These are phyloP conservation scores for Tylopilus subfusipes DNA, from an alignment of 768 basidiomycete genomes.

Conservation along the genomic window DNA sequence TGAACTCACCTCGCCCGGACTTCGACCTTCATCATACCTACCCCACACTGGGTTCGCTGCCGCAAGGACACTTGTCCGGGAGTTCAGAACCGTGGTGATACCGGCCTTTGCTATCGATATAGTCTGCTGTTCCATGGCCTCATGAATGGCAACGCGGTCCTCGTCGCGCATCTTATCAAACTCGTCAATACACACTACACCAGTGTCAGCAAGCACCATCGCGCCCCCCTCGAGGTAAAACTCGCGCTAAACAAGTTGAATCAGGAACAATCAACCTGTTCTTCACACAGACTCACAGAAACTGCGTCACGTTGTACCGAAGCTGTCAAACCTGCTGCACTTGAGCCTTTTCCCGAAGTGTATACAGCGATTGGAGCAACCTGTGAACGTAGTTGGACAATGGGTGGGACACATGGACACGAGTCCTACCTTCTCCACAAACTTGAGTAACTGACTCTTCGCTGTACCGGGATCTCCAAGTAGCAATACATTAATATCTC, in stretches of 20 bases:
- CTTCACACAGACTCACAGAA: constrained; percentile 54
- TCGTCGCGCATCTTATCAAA: constrained; percentile 99
- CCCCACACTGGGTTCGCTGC: constrained; percentile 99
- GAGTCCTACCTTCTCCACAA: constrained; percentile 81
- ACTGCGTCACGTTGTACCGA: constrained; percentile 92
- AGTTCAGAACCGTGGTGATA: constrained; percentile 96
- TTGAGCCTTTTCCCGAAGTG: constrained; percentile 97
- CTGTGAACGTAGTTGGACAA: constrained; percentile 34
- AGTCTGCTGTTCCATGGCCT: constrained; percentile 99
- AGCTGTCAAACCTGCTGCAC: constrained; percentile 97
- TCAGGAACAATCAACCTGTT: constrained; percentile 1
- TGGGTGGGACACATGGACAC: background rate
- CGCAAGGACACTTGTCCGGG: constrained; percentile 91
- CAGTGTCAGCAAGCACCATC: constrained; percentile 98
- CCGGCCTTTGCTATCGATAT: constrained; percentile 99
- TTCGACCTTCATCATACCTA: constrained; percentile 93
- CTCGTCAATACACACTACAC: constrained; percentile 98
- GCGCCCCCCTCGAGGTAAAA: constrained; percentile 99
- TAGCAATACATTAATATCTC: constrained; percentile 95
- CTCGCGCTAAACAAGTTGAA: constrained; percentile 61
- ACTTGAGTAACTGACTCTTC: constrained; percentile 96
- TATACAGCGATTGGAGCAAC: constrained; percentile 98
- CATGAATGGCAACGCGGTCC: constrained; percentile 97
- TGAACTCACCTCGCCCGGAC: constrained; percentile 78
- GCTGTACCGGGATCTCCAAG: constrained; percentile 99